Evolutionary conservation across 2,329 filamentous ascomycete genomes (phyloP), one percentile per base, ranked within the genome.

Genomic region (Ophiostoma tasmaniense): DNA sequence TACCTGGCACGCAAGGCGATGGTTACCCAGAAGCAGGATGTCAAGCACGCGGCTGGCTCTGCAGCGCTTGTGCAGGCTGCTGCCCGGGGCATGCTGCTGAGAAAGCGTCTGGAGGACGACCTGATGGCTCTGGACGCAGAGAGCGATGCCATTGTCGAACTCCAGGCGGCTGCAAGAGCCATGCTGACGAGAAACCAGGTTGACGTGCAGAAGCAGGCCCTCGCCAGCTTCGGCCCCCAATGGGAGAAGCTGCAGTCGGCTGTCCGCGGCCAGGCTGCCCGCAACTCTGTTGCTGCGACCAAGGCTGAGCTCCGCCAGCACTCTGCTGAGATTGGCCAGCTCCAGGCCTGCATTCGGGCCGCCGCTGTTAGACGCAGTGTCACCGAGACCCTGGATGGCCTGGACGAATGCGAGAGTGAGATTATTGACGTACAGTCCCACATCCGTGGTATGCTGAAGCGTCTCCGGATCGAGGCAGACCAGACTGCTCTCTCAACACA

Each of bases 81-180:
- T 55, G 84, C 88, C 73, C 85, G 90, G 70, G 91, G 90, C 74
- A 84, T 87, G 79, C 77, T 92, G 70, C 77, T 87, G 72, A 84
- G 91, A 74, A 82, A 79, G 71, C 81, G 82, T 64, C 78, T 89
- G 68, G 81, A 83, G 22, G 79, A 83, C 66, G 84, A 88, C 70
- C 80, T 84, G 69, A 78, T 80, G 72, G 77, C 80, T 68, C 81
- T 90, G 66, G 81, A 83, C 69, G 79, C 80, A 69, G 78, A 87
- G 73, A 80, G 82, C 71, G 76, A 76, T 61, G 80, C 81, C 45
- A 81, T 88, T 71, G 81, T 81, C 67, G 78, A 81, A 67, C 78
- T 93, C 70, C 90, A 93, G 79, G 87, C 89, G 73, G 85, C 85
- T 70, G 83, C 85, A 45, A 84, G 90, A 77, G 90, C 87, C 68